Percentiles rank a stretch among this genome's conserved stretches.
Conservation (phyloP, 495 filamentous ascomycete species). For the Penicillium steckii region DNA sequence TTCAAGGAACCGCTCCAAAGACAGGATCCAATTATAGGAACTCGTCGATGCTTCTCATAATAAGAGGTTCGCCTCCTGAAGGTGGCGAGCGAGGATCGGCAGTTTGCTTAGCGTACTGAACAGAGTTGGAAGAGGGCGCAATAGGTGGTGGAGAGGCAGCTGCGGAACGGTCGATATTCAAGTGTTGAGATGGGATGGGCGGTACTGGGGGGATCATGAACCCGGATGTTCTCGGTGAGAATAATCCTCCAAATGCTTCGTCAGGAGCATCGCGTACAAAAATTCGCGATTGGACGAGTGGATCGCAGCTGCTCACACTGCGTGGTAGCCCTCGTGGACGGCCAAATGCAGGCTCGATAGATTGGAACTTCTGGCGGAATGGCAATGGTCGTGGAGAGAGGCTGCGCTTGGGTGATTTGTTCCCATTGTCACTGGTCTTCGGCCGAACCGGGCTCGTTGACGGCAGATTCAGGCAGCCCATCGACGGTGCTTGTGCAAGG, state of each 20-base stretch:
- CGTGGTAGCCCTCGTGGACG: conserved; percentile 18
- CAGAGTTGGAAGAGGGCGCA: conserved; percentile 10
- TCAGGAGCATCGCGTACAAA: conserved; percentile 39
- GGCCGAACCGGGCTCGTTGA: conserved; percentile 28
- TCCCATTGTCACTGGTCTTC: conserved; percentile 28
- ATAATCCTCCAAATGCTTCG: conserved; percentile 31
- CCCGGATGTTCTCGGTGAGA: conserved; percentile 50
- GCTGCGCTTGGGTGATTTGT: conserved; percentile 37
- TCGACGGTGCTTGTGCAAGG: conserved; percentile 27
- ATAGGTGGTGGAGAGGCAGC: conserved; percentile 10
- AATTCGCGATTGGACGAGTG: conserved; percentile 33
- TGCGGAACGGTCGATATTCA: conserved; percentile 34
- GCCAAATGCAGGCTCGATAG: conserved; percentile 21
- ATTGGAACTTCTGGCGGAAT: conserved; percentile 41
- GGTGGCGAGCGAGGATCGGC: conserved; percentile 51
- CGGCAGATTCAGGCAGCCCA: conserved; percentile 29
- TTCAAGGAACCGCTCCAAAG: not conserved
- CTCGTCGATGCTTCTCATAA: conserved; percentile 55
- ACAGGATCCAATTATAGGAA: conserved; percentile 38
- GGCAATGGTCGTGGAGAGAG: conserved; percentile 43
- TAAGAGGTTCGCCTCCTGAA: conserved; percentile 43
- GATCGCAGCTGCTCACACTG: conserved; percentile 28
- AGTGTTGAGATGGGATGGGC: conserved; percentile 27
- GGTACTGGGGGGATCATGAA: conserved; percentile 43
- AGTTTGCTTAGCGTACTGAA: conserved; percentile 30